Conservation (phyloP, 805 yeast genomes). For the Wickerhamomyces alni region DNA sequence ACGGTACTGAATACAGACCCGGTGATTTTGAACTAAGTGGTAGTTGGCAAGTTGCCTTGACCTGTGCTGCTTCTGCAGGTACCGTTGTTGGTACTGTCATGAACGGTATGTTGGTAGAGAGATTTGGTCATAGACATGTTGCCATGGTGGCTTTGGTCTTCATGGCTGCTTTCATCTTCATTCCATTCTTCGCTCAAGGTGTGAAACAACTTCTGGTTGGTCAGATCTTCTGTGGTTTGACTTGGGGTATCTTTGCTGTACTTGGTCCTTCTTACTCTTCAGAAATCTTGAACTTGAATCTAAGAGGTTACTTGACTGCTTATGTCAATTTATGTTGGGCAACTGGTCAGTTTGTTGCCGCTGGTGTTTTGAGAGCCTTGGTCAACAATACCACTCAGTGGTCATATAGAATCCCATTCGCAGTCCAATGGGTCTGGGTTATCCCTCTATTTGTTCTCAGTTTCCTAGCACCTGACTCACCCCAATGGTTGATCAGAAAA, state of each 20-base stretch:
- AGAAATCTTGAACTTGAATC: slow-evolving; percentile 36
- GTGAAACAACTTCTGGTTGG: slow-evolving; percentile 34
- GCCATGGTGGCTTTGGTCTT: slow-evolving; percentile 25
- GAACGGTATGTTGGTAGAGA: slow-evolving; percentile 25
- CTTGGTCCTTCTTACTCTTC: slow-evolving; percentile 34
- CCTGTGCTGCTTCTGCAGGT: slow-evolving; percentile 27
- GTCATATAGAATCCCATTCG: slow-evolving; percentile 51
- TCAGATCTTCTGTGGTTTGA: slow-evolving; percentile 35
- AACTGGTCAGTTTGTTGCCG: slow-evolving; percentile 44
- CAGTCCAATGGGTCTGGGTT: slow-evolving; percentile 58
- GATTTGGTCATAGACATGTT: slow-evolving; percentile 31
- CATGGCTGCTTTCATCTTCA: slow-evolving; percentile 31
- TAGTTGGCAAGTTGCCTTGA: slow-evolving; percentile 39
- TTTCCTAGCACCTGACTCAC: slow-evolving; percentile 49
- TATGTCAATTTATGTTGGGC: slow-evolving; percentile 35
- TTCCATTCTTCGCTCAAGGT: slow-evolving; percentile 35
- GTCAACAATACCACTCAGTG: slow-evolving; percentile 19
- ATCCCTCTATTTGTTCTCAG: slow-evolving; percentile 38
- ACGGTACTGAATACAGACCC: slow-evolving; percentile 21
- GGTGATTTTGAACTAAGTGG: slow-evolving; percentile 30
- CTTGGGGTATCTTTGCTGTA: slow-evolving; percentile 34
- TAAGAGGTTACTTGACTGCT: slow-evolving; percentile 35
- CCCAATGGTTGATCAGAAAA: slow-evolving; percentile 47
- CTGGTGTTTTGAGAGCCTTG: slow-evolving; percentile 43
- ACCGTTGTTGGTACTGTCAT: slow-evolving; percentile 26